Conservation (phyloP, 176 grass and related monocot genomes). For the Avena eriantha region DNA sequence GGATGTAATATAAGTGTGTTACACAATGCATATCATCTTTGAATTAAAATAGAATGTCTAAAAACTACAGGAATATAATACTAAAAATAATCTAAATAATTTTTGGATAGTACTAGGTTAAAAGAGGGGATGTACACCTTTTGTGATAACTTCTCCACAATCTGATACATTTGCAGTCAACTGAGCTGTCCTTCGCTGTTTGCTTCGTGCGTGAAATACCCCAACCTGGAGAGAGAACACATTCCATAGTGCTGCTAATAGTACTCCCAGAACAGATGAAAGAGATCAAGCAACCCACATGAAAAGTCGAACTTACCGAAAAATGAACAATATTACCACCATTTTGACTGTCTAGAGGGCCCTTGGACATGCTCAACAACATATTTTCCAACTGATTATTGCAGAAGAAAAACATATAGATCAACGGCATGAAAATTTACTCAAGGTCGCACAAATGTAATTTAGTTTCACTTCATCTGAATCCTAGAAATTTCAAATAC, state of each 20-base stretch:
- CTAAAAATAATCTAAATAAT: neutral
- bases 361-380: neutral
- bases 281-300: neutral
- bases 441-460: neutral
- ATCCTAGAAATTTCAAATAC: neutral
- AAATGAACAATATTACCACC: neutral
- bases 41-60: neutral
- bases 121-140: neutral
- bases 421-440: neutral
- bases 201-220: neutral
- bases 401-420: neutral
- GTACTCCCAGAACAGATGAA: neutral
- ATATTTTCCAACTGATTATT: conserved; percentile 32
- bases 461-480: neutral
- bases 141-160: conserved; percentile 1
- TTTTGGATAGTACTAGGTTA: neutral
- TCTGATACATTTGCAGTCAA: conserved; percentile 7
- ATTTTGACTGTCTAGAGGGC: neutral
- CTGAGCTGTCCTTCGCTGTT: neutral
- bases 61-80: neutral
- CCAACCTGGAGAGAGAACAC: neutral
- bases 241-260: conserved; percentile 15
- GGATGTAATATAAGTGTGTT: neutral
- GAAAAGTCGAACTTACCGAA: neutral
- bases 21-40: neutral